Conservation (phyloP, 2,329 filamentous ascomycete species). For the Paecilomyces sp. region DNA sequence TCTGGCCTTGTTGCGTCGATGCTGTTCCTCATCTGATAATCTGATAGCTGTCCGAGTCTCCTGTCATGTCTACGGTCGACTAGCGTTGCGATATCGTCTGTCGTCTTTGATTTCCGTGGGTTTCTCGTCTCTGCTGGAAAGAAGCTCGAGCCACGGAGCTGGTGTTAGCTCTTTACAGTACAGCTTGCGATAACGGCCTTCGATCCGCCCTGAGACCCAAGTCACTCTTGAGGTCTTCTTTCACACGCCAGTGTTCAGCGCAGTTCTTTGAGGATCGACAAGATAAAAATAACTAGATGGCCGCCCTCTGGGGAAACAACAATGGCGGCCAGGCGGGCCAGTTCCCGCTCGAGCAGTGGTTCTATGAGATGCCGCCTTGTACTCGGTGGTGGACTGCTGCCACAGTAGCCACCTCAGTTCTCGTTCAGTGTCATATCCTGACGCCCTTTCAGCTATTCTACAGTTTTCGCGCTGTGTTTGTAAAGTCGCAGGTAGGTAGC, state of each 20-base stretch:
- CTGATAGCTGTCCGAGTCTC: not conserved
- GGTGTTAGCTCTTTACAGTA: not conserved
- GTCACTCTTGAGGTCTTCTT: not conserved
- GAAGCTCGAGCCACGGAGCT: not conserved
- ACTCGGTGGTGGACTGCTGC: slow-evolving; percentile 96
- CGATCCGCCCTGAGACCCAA: not conserved
- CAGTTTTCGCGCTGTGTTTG: slow-evolving; percentile 84
- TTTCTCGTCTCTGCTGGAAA: not conserved
- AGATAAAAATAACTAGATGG: slow-evolving; percentile 22
- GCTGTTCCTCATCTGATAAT: not conserved
- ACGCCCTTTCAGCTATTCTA: slow-evolving; percentile 96
- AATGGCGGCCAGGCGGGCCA: slow-evolving; percentile 43
- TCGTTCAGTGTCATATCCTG: slow-evolving; percentile 89
- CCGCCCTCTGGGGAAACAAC: slow-evolving; percentile 34
- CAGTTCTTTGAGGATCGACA: not conserved
- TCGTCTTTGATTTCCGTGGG: not conserved
- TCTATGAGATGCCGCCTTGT: slow-evolving; percentile 96
- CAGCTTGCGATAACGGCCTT: not conserved
- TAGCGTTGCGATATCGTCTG: not conserved
- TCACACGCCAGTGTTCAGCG: not conserved
- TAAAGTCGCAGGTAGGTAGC: slow-evolving; percentile 75
- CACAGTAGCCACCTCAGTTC: slow-evolving; percentile 74
- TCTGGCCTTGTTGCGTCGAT: not conserved
- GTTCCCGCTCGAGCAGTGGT: slow-evolving; percentile 91
- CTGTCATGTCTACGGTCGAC: not conserved